phyloP scores from a whole-genome alignment of 805 yeast genomes.

The Monosporozyma solicola region DNA sequence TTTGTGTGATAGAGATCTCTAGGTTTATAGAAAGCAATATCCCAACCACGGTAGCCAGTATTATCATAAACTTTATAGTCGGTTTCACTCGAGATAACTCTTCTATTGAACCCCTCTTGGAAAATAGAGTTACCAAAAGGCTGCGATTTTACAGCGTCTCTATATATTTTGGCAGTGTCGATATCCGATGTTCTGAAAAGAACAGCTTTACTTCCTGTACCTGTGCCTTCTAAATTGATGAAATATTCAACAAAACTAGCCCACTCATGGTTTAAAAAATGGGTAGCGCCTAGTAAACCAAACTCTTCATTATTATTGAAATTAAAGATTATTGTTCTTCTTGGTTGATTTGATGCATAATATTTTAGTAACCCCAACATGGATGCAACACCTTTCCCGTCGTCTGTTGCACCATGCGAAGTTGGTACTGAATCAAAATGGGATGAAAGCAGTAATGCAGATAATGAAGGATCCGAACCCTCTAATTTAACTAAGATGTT shows the following conservation, averaged over 20 bases:
- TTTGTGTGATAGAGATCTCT: conserved; percentile 76
- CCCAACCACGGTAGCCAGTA: conserved; percentile 73
- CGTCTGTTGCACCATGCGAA: conserved; percentile 83
- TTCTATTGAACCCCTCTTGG: conserved; percentile 76
- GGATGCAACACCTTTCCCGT: conserved; percentile 81
- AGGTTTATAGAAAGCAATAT: conserved; percentile 82
- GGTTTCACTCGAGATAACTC: conserved; percentile 69
- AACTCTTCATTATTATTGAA: conserved; percentile 88
- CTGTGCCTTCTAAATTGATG: conserved; percentile 85
- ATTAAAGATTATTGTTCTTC: conserved; percentile 67
- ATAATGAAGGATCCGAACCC: conserved; percentile 49
- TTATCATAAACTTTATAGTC: conserved; percentile 67
- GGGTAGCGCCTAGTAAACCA: conserved; percentile 73
- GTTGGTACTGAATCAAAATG: conserved; percentile 89
- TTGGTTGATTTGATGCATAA: conserved; percentile 43
- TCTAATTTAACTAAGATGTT: conserved; percentile 69
- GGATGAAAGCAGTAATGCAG: conserved; percentile 69
- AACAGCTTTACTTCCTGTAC: conserved; percentile 80
- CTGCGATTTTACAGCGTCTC: conserved; percentile 40
- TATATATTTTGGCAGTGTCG: conserved; percentile 53
- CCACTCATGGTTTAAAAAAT: conserved; percentile 71
- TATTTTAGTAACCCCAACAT: conserved; percentile 60
- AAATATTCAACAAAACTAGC: conserved; percentile 50
- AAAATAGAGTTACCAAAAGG: conserved; percentile 77
- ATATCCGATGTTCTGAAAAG: conserved; percentile 77